A percentile compares a stretch with the other conserved stretches of the same genome.
Evolutionary conservation across 192 early-diverging fungal species (phyloP).

Genomic region (Gonapodya prolifera): DNA sequence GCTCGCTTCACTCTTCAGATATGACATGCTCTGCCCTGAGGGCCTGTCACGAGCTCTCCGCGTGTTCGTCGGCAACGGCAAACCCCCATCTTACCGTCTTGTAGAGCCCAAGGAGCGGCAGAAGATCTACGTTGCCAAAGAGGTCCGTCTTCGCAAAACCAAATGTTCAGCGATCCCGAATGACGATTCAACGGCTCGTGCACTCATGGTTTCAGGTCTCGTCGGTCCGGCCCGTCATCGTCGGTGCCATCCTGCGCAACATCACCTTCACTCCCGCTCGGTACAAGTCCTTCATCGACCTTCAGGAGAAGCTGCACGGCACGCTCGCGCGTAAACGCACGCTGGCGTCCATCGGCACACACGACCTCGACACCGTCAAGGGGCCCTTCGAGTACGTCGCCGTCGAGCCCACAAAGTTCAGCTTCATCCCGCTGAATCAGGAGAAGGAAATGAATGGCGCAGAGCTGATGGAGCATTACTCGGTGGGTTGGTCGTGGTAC

Average conservation of each 20-base stretch:
- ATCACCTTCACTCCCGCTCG: constrained; percentile 65
- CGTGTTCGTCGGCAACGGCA: constrained; percentile 62
- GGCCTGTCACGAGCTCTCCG: constrained; percentile 82
- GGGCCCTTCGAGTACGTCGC: constrained; percentile 96
- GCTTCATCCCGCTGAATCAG: constrained; percentile 83
- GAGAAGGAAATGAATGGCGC: constrained; percentile 71
- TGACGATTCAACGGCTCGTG: no score
- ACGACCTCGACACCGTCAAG: constrained; percentile 88
- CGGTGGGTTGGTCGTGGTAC: constrained; percentile 20
- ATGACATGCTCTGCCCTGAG: constrained; percentile 94
- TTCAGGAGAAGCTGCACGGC: constrained; percentile 97
- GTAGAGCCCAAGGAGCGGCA: constrained; percentile 40
- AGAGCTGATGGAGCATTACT: constrained; percentile 84
- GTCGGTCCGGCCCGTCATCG: constrained; percentile 71
- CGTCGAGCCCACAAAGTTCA: constrained; percentile 72
- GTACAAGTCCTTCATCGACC: constrained; percentile 94
- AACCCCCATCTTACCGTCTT: constrained; percentile 53
- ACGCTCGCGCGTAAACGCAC: constrained; percentile 93
- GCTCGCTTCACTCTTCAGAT: constrained; percentile 35
- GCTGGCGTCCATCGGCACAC: constrained; percentile 93
- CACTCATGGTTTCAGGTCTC: constrained; percentile 70
- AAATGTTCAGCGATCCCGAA: no score
- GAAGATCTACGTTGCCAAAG: constrained; percentile 30
- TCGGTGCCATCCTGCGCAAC: constrained; percentile 80
- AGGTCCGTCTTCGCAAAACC: no score